Percentiles rank a stretch among this genome's conserved stretches.
These are phyloP conservation scores for Penicillium sp. DNA, from an alignment of 2,329 filamentous ascomycete genomes.

Conservation along the genomic window DNA sequence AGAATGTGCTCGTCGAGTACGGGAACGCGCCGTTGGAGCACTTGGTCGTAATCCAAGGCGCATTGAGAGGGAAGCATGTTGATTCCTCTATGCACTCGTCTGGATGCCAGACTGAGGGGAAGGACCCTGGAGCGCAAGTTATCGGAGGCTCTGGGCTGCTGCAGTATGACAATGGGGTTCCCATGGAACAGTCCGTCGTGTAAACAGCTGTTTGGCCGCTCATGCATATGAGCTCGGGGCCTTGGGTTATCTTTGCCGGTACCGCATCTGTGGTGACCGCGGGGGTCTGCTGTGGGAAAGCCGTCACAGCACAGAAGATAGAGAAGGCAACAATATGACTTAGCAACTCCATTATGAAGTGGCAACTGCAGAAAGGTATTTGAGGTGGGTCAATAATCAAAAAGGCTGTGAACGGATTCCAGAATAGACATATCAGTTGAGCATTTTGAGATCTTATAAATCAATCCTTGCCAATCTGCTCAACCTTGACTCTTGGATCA, in stretches of 20 bases:
- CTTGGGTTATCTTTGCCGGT: slow-evolving; percentile 15
- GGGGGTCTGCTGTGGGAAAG: slow-evolving; percentile 11
- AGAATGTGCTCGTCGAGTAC: slow-evolving; percentile 22
- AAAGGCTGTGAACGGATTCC: not conserved
- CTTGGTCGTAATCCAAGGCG: slow-evolving; percentile 25
- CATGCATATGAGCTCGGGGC: slow-evolving; percentile 16
- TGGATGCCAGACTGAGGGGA: slow-evolving; percentile 28
- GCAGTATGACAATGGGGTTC: slow-evolving; percentile 26
- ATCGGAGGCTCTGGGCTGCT: slow-evolving; percentile 18
- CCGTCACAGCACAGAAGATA: not conserved
- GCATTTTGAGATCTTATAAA: not conserved
- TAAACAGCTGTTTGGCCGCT: slow-evolving; percentile 23
- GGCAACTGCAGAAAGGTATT: not conserved
- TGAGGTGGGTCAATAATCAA: not conserved
- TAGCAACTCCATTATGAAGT: not conserved
- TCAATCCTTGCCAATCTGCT: not conserved
- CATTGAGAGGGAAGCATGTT: slow-evolving; percentile 26
- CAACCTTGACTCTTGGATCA: too few species aligned
- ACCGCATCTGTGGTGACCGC: slow-evolving; percentile 2
- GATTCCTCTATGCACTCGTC: slow-evolving; percentile 24
- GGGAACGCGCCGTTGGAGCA: slow-evolving; percentile 28
- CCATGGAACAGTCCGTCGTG: slow-evolving; percentile 31
- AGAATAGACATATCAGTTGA: too few species aligned
- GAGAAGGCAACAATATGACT: not conserved
- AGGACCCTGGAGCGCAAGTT: slow-evolving; percentile 22